Percentiles rank a stretch among this genome's conserved stretches.
These are phyloP conservation scores for Psilocybe tampanensis DNA, from an alignment of 768 basidiomycete species.

Conservation along the genomic window DNA sequence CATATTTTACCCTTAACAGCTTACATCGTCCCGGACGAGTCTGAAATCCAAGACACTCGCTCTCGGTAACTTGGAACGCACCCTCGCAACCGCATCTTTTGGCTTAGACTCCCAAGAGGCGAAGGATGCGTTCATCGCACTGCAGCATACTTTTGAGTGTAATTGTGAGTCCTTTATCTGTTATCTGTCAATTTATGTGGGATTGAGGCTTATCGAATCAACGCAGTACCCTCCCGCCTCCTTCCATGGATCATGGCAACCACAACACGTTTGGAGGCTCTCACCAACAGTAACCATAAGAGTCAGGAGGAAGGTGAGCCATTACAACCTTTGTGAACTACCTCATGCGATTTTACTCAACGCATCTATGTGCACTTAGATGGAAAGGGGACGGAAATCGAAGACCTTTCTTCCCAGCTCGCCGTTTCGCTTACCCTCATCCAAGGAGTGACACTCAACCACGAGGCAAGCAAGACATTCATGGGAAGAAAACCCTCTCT, in stretches of 20 bases:
- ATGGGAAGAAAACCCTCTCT: constrained; percentile 69
- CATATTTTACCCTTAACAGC: constrained; percentile 37
- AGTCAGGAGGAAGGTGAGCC: constrained; percentile 47
- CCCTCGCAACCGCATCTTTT: constrained; percentile 51
- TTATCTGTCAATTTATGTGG: neutral
- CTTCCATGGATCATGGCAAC: constrained; percentile 62
- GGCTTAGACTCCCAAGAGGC: constrained; percentile 35
- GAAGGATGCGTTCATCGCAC: constrained; percentile 55
- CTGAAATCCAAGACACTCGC: constrained; percentile 53
- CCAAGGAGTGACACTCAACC: constrained; percentile 77
- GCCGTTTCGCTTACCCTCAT: constrained; percentile 65
- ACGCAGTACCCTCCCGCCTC: constrained; percentile 66
- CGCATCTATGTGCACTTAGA: constrained; percentile 10
- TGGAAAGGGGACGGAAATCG: constrained; percentile 50
- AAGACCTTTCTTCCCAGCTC: constrained; percentile 52
- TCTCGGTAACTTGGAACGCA: constrained; percentile 55
- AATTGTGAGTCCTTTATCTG: constrained; percentile 55
- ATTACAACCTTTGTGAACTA: neutral
- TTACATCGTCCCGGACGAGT: constrained; percentile 64
- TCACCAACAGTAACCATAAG: constrained; percentile 38
- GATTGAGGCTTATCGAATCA: neutral
- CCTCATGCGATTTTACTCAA: constrained; percentile 2
- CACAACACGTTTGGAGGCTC: constrained; percentile 50
- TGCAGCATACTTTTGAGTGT: constrained; percentile 83
- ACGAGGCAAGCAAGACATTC: constrained; percentile 65